Evolutionary conservation across 805 yeast genomes (phyloP), one percentile per base, ranked within the genome.

Genomic region (Candida rishiriensis): DNA sequence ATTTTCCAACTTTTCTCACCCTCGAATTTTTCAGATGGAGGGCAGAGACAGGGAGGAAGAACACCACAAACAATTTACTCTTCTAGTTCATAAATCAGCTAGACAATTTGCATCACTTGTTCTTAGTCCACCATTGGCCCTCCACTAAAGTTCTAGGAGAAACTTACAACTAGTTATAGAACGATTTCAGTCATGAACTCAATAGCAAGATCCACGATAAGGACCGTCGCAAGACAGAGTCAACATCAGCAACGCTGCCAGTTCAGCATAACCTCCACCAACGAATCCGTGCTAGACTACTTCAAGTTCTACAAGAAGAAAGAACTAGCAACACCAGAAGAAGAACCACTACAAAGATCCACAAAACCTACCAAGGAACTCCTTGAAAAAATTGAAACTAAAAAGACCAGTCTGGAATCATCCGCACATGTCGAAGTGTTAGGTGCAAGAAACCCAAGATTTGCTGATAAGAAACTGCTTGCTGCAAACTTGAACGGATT

Each of bases 241-340:
- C 21, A 3, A 17, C 18, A 14, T 17, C 30, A 15, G 49, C 60
- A 11, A 33, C 49, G 3, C 44, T 59, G 0, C 31, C 40, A 14
- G 21, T 29, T 21, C 43, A 14, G 9, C 32, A 30, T n/a, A n/a
- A 37, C 39, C 1, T 41, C 45, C 3, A 21, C 31, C 7, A 31
- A 21, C 7, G 13, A 13, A 21, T 59, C 66, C 1, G 54, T 64
- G 7, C 41, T 64, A 36, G 69, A 64, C 38, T 64, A 61, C 45
- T 63, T 64, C 52, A 64, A 57, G 36, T 54, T 60, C 37, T 60
- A 53, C 53, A 64, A 60, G 40, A 50, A 50, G 34, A 48, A 52
- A 36, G 38, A 44, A 29, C 26, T 7, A 21, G 46, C 45, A 14
- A 9, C 45, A 18, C 38, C 39, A 18, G 1, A 38, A 2, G 39